Evolutionary conservation across 495 filamentous ascomycete genomes (phyloP).

Genomic region (Cudoniella acicularis): DNA sequence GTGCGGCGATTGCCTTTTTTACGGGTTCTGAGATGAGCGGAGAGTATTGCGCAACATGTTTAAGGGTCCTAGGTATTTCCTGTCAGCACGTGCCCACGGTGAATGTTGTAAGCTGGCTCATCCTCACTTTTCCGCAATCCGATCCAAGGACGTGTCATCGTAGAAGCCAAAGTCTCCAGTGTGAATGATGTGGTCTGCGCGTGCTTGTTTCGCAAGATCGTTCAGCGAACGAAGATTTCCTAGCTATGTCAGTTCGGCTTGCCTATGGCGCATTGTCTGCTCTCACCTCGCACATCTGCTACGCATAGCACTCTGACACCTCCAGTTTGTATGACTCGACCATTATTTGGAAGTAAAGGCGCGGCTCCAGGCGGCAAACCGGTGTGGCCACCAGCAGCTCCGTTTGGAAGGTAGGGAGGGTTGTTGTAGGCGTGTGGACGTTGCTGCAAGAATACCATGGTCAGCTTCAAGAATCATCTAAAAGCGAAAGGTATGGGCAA

Average conservation of each 20-base stretch:
- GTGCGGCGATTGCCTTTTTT: constrained; percentile 71
- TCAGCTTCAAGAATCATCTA: constrained; percentile 5
- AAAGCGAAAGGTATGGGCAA: background rate
- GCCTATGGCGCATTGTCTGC: constrained; percentile 20
- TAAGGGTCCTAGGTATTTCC: constrained; percentile 68
- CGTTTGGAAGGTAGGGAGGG: constrained; percentile 47
- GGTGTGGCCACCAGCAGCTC: constrained; percentile 39
- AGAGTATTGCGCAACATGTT: constrained; percentile 98
- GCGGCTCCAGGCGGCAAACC: constrained; percentile 46
- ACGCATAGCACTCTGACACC: constrained; percentile 87
- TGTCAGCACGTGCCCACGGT: constrained; percentile 28
- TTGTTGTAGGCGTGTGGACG: constrained; percentile 26
- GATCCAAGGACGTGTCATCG: constrained; percentile 90
- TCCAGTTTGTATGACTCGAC: constrained; percentile 76
- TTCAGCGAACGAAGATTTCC: constrained; percentile 95
- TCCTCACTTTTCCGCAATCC: constrained; percentile 97
- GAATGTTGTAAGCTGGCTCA: background rate
- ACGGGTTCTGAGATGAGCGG: constrained; percentile 82
- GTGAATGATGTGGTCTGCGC: constrained; percentile 94
- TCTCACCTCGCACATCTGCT: constrained; percentile 93
- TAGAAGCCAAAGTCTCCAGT: constrained; percentile 99
- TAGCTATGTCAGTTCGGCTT: constrained; percentile 33
- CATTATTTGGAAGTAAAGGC: constrained; percentile 54
- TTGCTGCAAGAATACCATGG: constrained; percentile 15
- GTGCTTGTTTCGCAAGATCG: constrained; percentile 88